Conservation (phyloP, 768 basidiomycete species). For the Termitomyces sp. region DNA sequence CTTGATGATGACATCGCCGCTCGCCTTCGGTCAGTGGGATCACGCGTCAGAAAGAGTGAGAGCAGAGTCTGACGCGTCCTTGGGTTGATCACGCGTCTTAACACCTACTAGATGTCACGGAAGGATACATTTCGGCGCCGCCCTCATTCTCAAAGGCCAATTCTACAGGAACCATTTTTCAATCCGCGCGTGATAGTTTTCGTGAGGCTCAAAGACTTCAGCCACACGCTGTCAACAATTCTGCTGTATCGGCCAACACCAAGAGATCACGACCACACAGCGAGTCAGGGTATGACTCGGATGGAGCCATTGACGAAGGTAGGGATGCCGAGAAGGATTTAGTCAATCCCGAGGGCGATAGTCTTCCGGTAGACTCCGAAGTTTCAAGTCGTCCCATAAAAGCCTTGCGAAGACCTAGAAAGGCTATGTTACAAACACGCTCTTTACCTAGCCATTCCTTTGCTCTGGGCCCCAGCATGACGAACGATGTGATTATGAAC, state of each 20-base stretch:
- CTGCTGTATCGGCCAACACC: constrained; percentile 15
- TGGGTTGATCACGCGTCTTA: constrained; percentile 18
- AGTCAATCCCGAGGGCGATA: constrained; percentile 3
- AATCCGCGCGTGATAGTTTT: constrained; percentile 53
- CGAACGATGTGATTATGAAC: constrained; percentile 8
- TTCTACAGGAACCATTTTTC: constrained; percentile 43
- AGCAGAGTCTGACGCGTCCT: constrained; percentile 4
- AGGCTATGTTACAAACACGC: constrained; percentile 28
- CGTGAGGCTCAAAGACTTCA: constrained; percentile 36
- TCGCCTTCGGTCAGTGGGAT: constrained; percentile 52
- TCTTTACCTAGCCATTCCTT: constrained; percentile 33
- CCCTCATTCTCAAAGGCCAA: constrained; percentile 38
- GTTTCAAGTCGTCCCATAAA: constrained; percentile 30
- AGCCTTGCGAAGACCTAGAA: constrained; percentile 34
- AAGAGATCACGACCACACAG: constrained; percentile 37
- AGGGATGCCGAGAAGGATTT: constrained; percentile 10
- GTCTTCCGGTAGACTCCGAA: constrained; percentile 4
- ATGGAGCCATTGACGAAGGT: constrained; percentile 22
- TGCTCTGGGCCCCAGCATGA: constrained; percentile 9
- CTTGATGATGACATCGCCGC: constrained; percentile 46
- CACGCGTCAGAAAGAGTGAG: constrained; percentile 62
- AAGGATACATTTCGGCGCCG: constrained; percentile 49
- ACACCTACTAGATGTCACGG: constrained; percentile 47
- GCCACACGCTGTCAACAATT: constrained; percentile 11
- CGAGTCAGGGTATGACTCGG: constrained; percentile 22